Evolutionary conservation across 2,329 filamentous ascomycete species (phyloP).

Genomic region (Blastomyces parvus): DNA sequence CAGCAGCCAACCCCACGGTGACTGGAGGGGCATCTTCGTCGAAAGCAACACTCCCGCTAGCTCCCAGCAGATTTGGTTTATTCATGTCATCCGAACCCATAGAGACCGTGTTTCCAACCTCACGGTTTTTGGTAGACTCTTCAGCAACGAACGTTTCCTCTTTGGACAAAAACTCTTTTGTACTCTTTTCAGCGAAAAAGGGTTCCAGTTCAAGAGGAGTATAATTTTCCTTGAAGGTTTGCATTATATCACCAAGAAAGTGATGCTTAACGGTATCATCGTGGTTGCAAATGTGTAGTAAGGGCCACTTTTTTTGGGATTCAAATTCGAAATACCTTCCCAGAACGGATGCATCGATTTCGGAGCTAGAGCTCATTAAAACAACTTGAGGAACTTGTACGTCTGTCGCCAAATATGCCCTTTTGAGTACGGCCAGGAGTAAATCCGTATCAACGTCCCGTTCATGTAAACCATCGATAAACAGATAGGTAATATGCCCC

Average conservation of each 20-base stretch:
- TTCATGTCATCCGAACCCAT: conserved; percentile 19
- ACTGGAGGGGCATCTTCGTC: conserved; percentile 28
- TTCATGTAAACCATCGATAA: conserved; percentile 47
- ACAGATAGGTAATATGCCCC: conserved; percentile 38
- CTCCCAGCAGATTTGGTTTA: neutral
- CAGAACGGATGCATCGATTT: conserved; percentile 37
- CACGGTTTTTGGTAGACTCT: neutral
- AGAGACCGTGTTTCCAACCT: conserved; percentile 1
- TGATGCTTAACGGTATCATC: neutral
- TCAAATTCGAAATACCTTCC: conserved; percentile 35
- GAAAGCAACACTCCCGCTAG: conserved; percentile 19
- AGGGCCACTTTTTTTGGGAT: neutral
- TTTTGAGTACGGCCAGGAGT: conserved; percentile 39
- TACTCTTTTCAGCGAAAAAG: neutral
- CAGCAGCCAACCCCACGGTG: conserved; percentile 35
- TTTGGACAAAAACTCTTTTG: neutral
- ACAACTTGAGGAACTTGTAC: conserved; percentile 36
- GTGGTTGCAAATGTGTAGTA: neutral
- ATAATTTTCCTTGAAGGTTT: neutral
- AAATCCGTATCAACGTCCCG: conserved; percentile 39
- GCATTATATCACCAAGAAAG: neutral
- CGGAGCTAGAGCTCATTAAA: conserved; percentile 41
- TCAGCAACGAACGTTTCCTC: neutral
- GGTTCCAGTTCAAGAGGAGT: neutral
- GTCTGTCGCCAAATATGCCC: conserved; percentile 25